Evolutionary conservation across 768 basidiomycete species (phyloP).

Genomic region (Calocybe indica): DNA sequence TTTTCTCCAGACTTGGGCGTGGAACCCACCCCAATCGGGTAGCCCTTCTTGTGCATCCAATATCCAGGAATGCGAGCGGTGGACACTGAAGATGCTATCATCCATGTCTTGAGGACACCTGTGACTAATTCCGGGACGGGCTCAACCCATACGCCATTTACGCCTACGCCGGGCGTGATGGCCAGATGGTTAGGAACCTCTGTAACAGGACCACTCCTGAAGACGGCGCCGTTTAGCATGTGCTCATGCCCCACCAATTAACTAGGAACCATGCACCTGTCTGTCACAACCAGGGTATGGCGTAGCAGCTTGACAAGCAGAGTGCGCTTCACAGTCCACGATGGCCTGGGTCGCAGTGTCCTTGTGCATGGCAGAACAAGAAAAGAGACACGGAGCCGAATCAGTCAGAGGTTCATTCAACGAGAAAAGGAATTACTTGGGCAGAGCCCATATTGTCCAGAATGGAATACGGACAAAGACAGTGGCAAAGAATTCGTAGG

Average conservation of each 20-base stretch:
- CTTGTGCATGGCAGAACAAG: background rate
- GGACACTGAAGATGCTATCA: conserved; percentile 29
- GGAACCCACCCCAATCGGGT: conserved; percentile 25
- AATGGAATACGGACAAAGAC: conserved; percentile 2
- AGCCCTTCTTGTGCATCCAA: conserved; percentile 43
- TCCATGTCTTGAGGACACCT: conserved; percentile 37
- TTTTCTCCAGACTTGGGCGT: conserved; percentile 45
- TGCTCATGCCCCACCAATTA: no score
- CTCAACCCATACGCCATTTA: conserved; percentile 45
- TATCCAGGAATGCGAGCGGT: conserved; percentile 49
- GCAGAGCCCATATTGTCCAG: background rate
- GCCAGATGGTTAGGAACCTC: conserved; percentile 31
- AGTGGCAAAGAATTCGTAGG: background rate
- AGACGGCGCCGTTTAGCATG: background rate
- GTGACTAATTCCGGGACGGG: conserved; percentile 34
- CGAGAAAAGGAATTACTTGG: no score
- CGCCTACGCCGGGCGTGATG: conserved; percentile 31
- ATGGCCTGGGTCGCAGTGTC: background rate
- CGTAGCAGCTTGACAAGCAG: background rate
- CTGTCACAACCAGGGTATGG: background rate
- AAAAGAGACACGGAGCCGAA: background rate
- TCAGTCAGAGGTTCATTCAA: no score
- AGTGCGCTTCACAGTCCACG: background rate
- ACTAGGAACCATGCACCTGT: no score
- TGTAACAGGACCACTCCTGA: conserved; percentile 29